Evolutionary conservation across 106 monocot species (phyloP).

Genomic region (Ottelia alismoides): DNA sequence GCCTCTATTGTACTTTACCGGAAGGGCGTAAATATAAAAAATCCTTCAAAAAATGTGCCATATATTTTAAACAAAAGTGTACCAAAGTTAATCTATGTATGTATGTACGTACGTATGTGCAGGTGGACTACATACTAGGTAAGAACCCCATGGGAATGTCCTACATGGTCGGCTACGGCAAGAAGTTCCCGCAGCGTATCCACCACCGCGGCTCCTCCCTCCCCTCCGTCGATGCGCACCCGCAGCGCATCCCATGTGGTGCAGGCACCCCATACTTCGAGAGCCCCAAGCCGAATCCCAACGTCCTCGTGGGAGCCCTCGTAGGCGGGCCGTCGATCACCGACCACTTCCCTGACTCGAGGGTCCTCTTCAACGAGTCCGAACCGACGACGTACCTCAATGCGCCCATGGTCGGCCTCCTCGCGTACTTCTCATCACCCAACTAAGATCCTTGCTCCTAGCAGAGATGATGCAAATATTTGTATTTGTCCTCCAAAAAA

Average conservation of each 20-base stretch:
- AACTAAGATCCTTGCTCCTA: too few relatives aligned
- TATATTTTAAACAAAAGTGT: too few relatives aligned
- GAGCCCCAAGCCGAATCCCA: slow-evolving; percentile 11
- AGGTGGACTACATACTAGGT: slow-evolving; percentile 20
- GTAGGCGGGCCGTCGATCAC: slow-evolving; percentile 12
- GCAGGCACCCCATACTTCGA: slow-evolving; percentile 7
- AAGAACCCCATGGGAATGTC: slow-evolving; percentile 21
- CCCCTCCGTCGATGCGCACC: slow-evolving; percentile 5
- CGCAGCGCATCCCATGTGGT: neutral
- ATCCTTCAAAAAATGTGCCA: too few relatives aligned
- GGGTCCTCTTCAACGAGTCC: slow-evolving; percentile 1
- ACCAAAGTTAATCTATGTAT: too few relatives aligned
- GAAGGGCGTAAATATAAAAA: too few relatives aligned
- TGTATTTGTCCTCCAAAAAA: too few relatives aligned
- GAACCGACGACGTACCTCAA: slow-evolving; percentile 17
- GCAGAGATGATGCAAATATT: too few relatives aligned
- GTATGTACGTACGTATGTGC: too few relatives aligned
- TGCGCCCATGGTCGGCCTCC: slow-evolving; percentile 10
- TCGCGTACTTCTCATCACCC: slow-evolving; percentile 18
- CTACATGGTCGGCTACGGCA: slow-evolving; percentile 20
- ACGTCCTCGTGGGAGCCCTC: slow-evolving; percentile 13
- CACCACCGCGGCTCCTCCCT: slow-evolving; percentile 16
- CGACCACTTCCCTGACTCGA: slow-evolving; percentile 2
- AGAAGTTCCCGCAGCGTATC: slow-evolving; percentile 13
- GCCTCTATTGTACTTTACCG: too few relatives aligned